These are phyloP conservation scores for Metschnikowia bowlesiae DNA, from an alignment of 805 yeast genomes.

Conservation along the genomic window DNA sequence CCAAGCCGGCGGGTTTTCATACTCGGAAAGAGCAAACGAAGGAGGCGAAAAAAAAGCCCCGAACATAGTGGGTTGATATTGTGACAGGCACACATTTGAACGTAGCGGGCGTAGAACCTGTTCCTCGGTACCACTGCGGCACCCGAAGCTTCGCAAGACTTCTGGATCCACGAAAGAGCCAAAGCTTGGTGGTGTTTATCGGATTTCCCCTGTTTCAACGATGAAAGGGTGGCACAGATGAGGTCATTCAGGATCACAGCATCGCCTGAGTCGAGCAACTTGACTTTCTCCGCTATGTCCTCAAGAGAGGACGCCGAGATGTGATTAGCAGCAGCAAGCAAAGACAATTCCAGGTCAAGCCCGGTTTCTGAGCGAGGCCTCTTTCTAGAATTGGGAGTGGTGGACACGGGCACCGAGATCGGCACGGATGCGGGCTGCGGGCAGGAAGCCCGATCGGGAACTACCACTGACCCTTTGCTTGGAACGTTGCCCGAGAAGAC, in stretches of 20 bases:
- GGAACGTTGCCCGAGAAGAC: background rate
- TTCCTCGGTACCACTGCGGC: conserved; percentile 42
- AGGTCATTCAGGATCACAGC: conserved; percentile 6
- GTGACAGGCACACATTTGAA: conserved; percentile 34
- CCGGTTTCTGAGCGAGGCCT: conserved; percentile 5
- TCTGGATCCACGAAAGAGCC: conserved; percentile 77
- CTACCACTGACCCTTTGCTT: background rate
- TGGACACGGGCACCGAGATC: background rate
- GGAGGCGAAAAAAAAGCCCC: conserved; percentile 62
- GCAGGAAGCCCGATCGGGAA: background rate
- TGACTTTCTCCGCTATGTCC: conserved; percentile 13
- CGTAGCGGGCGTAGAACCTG: conserved; percentile 40
- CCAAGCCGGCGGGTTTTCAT: conserved; percentile 77
- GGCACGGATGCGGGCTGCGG: background rate
- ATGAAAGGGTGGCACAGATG: conserved; percentile 5
- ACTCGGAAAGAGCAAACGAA: conserved; percentile 44
- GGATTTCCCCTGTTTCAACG: conserved; percentile 16
- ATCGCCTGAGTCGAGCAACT: conserved; percentile 6
- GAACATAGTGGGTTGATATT: conserved; percentile 60
- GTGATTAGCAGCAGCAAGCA: conserved; percentile 5
- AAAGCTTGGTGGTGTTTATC: conserved; percentile 71
- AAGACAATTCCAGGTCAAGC: conserved; percentile 9
- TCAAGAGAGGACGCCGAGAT: conserved; percentile 7
- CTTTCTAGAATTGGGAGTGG: conserved; percentile 1
- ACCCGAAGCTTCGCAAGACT: conserved; percentile 52